Conservation (phyloP, 73 alveolate genomes). For the Tetrahymena malaccensis region DNA sequence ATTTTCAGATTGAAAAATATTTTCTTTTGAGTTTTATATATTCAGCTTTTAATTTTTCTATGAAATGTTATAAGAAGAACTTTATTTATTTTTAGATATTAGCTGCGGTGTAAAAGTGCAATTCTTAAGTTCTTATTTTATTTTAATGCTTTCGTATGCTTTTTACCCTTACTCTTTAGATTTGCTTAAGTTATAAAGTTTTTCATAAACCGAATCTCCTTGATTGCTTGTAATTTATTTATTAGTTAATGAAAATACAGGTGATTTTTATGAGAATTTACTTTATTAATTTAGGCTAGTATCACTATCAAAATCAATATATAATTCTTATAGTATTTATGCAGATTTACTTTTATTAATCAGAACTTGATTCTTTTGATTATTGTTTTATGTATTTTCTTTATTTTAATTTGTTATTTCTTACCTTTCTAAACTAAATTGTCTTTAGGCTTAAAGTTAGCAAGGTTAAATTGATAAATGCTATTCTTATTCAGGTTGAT, state of each 20-base stretch:
- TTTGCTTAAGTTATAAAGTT: neutral
- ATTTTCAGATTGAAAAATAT: neutral
- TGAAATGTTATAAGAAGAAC: neutral
- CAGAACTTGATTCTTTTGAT: neutral
- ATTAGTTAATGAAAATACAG: neutral
- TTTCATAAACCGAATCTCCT: neutral
- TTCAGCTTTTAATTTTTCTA: neutral
- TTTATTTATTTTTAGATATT: neutral
- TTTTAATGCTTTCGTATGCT: neutral
- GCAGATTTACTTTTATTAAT: neutral
- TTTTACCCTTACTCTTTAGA: neutral
- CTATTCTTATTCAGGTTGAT: neutral
- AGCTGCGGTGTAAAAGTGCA: neutral
- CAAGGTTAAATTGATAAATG: neutral
- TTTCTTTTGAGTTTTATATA: neutral
- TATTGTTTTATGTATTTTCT: neutral
- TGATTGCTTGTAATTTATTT: neutral
- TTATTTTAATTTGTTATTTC: neutral
- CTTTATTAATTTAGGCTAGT: neutral
- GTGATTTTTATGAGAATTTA: neutral
- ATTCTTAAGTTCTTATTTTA: neutral
- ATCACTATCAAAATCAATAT: neutral
- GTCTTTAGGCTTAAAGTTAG: neutral
- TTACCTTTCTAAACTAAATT: neutral
- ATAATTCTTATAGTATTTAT: neutral